Conservation (phyloP, 2,329 filamentous ascomycete genomes). For the Paraphoma chrysanthemicola region DNA sequence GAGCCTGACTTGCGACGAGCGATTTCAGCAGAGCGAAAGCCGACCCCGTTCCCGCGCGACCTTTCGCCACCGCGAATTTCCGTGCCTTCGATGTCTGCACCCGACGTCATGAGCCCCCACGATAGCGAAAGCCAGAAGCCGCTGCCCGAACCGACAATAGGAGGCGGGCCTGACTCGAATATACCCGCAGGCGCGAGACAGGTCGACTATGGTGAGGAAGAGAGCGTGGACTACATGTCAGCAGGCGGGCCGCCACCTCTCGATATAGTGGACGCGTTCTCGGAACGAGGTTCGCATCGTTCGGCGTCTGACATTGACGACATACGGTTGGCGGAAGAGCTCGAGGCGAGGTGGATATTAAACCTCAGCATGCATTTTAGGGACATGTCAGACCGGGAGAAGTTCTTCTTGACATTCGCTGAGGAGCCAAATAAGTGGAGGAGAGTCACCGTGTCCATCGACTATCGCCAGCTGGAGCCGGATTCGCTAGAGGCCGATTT, state of each 20-base stretch:
- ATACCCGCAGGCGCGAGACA: slow-evolving; percentile 26
- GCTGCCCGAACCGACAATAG: slow-evolving; percentile 32
- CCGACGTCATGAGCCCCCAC: slow-evolving; percentile 45
- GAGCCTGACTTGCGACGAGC: slow-evolving; percentile 73
- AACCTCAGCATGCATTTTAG: slow-evolving; percentile 99
- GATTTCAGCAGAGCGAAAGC: slow-evolving; percentile 72
- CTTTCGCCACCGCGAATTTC: slow-evolving; percentile 49
- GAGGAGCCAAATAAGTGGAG: slow-evolving; percentile 81
- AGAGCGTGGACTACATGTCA: slow-evolving; percentile 31
- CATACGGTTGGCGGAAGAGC: slow-evolving; percentile 74
- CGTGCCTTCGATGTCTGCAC: slow-evolving; percentile 48
- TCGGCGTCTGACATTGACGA: slow-evolving; percentile 57
- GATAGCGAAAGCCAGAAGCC: slow-evolving; percentile 29
- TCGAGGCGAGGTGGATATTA: slow-evolving; percentile 90
- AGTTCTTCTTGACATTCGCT: slow-evolving; percentile 96
- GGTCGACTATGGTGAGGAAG: slow-evolving; percentile 38
- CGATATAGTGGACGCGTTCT: slow-evolving; percentile 35
- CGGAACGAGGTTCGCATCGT: slow-evolving; percentile 40
- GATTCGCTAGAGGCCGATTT: slow-evolving; percentile 88
- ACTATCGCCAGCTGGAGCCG: slow-evolving; percentile 81
- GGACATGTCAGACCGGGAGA: slow-evolving; percentile 90
- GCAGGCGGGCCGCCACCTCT: slow-evolving; percentile 32
- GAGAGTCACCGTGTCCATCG: slow-evolving; percentile 89
- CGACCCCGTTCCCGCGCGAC: slow-evolving; percentile 64
- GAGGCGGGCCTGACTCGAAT: slow-evolving; percentile 33